phyloP scores from a whole-genome alignment of 257 asterid genomes.

The Penstemon davidsonii region DNA sequence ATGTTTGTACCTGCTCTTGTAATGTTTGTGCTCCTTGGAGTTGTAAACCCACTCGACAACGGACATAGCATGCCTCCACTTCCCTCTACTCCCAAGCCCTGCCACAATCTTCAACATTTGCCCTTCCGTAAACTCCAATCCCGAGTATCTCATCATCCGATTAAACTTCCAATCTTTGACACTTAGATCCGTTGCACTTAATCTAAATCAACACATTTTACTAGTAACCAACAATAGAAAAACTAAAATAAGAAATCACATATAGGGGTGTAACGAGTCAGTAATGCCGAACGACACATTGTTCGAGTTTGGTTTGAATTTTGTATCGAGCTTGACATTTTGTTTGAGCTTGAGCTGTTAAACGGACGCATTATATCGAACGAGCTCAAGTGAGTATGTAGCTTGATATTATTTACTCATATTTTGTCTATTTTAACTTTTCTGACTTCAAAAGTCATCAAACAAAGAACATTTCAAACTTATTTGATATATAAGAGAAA shows the following conservation, averaged over 20 bases:
- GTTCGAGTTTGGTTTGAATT: too few relatives aligned
- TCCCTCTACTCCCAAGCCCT: conserved; percentile 76
- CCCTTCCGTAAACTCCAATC: conserved; percentile 76
- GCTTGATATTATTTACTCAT: too few relatives aligned
- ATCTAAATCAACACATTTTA: conserved; percentile 42
- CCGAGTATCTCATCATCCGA: conserved; percentile 73
- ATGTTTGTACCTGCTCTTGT: conserved; percentile 65
- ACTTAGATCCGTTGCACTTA: conserved; percentile 58
- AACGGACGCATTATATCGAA: too few relatives aligned
- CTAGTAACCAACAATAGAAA: background rate
- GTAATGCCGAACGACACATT: too few relatives aligned
- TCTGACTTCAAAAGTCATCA: too few relatives aligned
- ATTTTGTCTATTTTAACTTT: too few relatives aligned
- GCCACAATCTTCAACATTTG: conserved; percentile 84
- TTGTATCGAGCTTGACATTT: too few relatives aligned
- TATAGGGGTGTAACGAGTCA: background rate
- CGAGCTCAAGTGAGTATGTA: too few relatives aligned
- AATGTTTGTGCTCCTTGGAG: conserved; percentile 65
- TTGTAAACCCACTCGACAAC: conserved; percentile 83
- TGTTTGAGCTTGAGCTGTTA: too few relatives aligned
- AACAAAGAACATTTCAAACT: too few relatives aligned
- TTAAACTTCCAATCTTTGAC: conserved; percentile 81
- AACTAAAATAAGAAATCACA: conserved; percentile 6
- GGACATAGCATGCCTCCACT: conserved; percentile 77
- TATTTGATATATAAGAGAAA: too few relatives aligned